phyloP scores from a whole-genome alignment of 1,284 basidiomycete genomes.

The Boletus coffeatus region DNA sequence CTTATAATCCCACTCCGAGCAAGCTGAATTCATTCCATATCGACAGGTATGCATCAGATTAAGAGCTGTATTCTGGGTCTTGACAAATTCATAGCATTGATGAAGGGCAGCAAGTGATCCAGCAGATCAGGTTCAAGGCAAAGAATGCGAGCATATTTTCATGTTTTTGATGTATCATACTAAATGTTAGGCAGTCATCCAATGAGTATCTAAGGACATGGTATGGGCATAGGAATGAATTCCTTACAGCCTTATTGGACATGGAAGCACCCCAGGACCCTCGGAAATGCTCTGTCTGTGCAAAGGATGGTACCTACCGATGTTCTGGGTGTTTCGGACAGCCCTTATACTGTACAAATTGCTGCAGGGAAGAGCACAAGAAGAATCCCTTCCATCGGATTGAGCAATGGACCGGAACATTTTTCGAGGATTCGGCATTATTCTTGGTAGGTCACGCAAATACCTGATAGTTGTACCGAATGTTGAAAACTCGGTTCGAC shows the following conservation, averaged over 20 bases:
- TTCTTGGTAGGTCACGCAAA: neutral
- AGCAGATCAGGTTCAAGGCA: neutral
- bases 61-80: no score
- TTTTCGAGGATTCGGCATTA: neutral
- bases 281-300: neutral
- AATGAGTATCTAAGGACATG: neutral
- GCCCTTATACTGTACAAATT: neutral
- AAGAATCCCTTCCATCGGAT: neutral
- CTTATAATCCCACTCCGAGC: neutral
- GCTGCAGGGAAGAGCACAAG: neutral
- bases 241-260: neutral
- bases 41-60: neutral
- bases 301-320: neutral
- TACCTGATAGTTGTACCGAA: neutral
- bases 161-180: neutral
- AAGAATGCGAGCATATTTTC: neutral
- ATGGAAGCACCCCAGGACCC: neutral
- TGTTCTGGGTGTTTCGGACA: neutral
- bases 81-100: neutral
- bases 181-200: neutral
- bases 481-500: neutral
- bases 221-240: neutral
- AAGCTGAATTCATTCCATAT: neutral
- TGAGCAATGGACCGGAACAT: neutral
- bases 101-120: neutral